These are phyloP conservation scores for Zalaria sp. DNA, from an alignment of 2,329 filamentous ascomycete species.

Conservation along the genomic window DNA sequence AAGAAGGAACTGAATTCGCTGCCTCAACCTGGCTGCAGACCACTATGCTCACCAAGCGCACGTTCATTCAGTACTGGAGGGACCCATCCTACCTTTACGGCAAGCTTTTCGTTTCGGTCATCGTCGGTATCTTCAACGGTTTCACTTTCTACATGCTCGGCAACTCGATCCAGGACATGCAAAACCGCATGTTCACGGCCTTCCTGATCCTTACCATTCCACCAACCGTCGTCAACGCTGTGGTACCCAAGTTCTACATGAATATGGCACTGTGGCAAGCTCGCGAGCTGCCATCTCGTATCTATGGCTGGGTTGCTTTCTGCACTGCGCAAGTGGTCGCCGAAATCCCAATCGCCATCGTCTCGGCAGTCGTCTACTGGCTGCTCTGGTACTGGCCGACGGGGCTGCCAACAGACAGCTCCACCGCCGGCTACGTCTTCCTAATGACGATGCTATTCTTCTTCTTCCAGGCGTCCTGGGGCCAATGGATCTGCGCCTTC, in stretches of 20 bases:
- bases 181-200: constrained; percentile 65
- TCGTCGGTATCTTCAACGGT: constrained; percentile 64
- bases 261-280: constrained; percentile 61
- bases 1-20: constrained; percentile 36
- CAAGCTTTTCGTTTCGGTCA: constrained; percentile 57
- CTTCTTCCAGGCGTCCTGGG: constrained; percentile 62
- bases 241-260: constrained; percentile 64
- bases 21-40: constrained; percentile 51
- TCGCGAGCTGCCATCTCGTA: constrained; percentile 57
- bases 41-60: constrained; percentile 50
- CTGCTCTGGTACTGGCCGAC: constrained; percentile 64
- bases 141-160: constrained; percentile 65
- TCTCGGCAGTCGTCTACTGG: constrained; percentile 55
- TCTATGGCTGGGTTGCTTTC: constrained; percentile 68
- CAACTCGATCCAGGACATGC: constrained; percentile 52
- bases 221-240: constrained; percentile 56
- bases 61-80: constrained; percentile 62
- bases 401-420: constrained; percentile 51
- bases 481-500: constrained; percentile 75
- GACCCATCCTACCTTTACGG: constrained; percentile 64
- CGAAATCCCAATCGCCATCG: constrained; percentile 57
- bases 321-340: constrained; percentile 57
- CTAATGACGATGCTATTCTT: constrained; percentile 68
- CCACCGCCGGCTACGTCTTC: constrained; percentile 59
- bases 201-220: constrained; percentile 45